Conservation (phyloP, 352 stramenopile genomes). For the Globisporangium lucens region DNA sequence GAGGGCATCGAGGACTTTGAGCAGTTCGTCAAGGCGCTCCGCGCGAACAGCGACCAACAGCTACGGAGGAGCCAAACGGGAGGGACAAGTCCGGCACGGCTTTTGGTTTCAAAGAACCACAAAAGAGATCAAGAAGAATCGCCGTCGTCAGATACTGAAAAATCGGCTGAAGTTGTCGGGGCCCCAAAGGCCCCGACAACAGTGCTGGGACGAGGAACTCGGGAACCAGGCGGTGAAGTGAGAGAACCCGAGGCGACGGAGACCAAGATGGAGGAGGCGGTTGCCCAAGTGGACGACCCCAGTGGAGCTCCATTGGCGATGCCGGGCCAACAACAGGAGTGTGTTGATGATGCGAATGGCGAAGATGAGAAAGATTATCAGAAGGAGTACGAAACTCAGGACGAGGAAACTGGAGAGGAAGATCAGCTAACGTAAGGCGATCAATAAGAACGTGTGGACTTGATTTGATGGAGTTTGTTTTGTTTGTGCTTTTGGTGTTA, state of each 20-base stretch:
- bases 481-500: not conserved
- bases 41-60: conserved; percentile 16
- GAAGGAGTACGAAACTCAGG: not conserved
- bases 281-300: not conserved
- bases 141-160: not conserved
- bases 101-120: not conserved
- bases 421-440: not conserved
- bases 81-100: no score
- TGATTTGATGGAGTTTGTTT: not conserved
- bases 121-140: not conserved
- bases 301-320: not conserved
- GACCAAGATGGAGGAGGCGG: not conserved
- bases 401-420: conserved; percentile 11
- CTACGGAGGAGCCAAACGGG: not conserved
- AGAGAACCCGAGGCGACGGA: conserved; percentile 18
- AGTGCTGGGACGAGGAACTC: no score
- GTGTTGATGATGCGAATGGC: not conserved
- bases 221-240: not conserved
- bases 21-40: conserved; percentile 40
- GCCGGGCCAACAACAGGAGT: not conserved
- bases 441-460: not conserved
- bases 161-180: not conserved
- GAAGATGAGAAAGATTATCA: conserved; percentile 7
- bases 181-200: not conserved
- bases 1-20: conserved; percentile 49